phyloP scores from a whole-genome alignment of 2,329 filamentous ascomycete species.

The Xylariaceae sp. region DNA sequence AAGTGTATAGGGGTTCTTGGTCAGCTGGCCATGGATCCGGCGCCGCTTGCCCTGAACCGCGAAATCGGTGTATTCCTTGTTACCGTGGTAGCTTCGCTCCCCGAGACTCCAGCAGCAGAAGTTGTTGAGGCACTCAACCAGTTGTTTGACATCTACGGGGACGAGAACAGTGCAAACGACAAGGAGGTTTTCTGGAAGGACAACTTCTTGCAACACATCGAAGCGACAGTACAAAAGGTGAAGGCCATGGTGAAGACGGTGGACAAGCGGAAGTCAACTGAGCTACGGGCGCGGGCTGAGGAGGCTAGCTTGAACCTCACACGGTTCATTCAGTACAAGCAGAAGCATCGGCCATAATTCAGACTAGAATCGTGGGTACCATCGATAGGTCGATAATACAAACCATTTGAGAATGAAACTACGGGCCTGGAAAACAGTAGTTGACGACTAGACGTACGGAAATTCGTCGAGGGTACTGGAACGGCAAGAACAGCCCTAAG shows the following conservation, averaged over 20 bases:
- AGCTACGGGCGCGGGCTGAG: conserved; percentile 55
- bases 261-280: conserved; percentile 52
- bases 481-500: not conserved
- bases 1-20: conserved; percentile 64
- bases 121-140: conserved; percentile 61
- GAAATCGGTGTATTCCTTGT: conserved; percentile 60
- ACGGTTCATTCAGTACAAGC: conserved; percentile 61
- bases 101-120: conserved; percentile 51
- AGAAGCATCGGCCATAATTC: conserved; percentile 44
- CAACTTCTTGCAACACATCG: conserved; percentile 54
- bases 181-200: conserved; percentile 60
- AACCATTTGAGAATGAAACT: not conserved
- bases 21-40: conserved; percentile 53
- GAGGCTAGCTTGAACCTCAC: conserved; percentile 56
- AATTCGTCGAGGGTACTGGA: not conserved
- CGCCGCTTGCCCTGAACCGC: conserved; percentile 50
- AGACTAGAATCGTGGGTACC: not conserved
- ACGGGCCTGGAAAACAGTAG: not conserved
- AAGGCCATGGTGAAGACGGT: conserved; percentile 55
- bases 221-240: conserved; percentile 48
- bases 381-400: not conserved
- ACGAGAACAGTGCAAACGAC: conserved; percentile 55
- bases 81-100: conserved; percentile 47
- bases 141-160: conserved; percentile 62
- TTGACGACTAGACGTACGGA: not conserved